A percentile compares a stretch with the other conserved stretches of the same genome.
These are phyloP conservation scores for Lichtheimia ramosa DNA, from an alignment of 371 early-diverging fungal genomes.

Conservation along the genomic window DNA sequence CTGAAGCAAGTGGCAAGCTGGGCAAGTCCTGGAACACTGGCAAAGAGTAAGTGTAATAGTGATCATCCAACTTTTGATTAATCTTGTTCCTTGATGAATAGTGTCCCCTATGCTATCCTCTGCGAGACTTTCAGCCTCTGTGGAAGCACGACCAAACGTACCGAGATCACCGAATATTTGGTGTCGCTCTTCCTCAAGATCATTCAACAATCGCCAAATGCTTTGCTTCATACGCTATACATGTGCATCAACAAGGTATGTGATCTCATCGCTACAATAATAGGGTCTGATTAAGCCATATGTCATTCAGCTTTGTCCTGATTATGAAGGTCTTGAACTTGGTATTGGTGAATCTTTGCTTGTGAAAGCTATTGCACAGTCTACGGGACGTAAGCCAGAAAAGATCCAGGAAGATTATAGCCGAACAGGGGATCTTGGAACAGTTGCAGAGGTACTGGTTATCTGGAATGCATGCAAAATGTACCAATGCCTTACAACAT, in stretches of 20 bases:
- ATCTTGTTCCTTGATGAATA: neutral
- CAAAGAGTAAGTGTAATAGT: slow-evolving; percentile 31
- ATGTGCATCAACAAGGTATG: slow-evolving; percentile 89
- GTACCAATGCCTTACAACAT: neutral
- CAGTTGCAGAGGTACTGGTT: slow-evolving; percentile 75
- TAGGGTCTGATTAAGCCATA: neutral
- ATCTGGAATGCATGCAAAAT: neutral
- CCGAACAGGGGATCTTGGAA: slow-evolving; percentile 90
- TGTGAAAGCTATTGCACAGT: slow-evolving; percentile 91
- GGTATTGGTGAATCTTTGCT: slow-evolving; percentile 95
- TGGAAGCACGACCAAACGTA: slow-evolving; percentile 68
- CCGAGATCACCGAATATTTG: slow-evolving; percentile 81
- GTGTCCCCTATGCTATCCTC: slow-evolving; percentile 77
- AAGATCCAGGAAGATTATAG: slow-evolving; percentile 81
- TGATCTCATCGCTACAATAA: neutral
- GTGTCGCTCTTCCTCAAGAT: slow-evolving; percentile 77
- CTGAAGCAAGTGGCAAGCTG: slow-evolving; percentile 16
- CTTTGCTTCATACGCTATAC: slow-evolving; percentile 79
- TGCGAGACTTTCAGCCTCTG: slow-evolving; percentile 88
- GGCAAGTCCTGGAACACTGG: slow-evolving; percentile 49
- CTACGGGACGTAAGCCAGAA: slow-evolving; percentile 77
- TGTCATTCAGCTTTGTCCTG: slow-evolving; percentile 77
- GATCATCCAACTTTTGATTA: neutral
- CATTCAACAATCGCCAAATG: slow-evolving; percentile 69
- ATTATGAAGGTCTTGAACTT: slow-evolving; percentile 95